These are phyloP conservation scores for Lactarius sp. DNA, from an alignment of 768 basidiomycete species.

Conservation along the genomic window DNA sequence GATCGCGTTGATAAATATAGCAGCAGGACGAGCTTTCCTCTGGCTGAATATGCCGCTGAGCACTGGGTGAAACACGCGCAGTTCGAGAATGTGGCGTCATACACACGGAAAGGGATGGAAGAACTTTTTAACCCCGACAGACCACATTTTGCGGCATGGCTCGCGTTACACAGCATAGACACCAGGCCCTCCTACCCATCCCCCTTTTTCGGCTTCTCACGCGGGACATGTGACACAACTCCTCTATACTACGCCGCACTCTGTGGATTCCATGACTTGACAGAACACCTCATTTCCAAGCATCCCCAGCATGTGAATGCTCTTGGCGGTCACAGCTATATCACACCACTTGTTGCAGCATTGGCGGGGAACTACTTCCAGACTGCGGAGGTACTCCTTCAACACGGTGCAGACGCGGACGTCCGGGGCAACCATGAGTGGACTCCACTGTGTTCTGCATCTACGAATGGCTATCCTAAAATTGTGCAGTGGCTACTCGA, in stretches of 20 bases:
- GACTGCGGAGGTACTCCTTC: not conserved
- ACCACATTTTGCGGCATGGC: not conserved
- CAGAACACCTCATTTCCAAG: not conserved
- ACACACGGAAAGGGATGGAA: not conserved
- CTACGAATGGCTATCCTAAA: not conserved
- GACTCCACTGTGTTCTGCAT: not conserved
- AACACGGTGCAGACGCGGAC: not conserved
- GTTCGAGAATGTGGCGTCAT: not conserved
- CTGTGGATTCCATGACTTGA: slow-evolving; percentile 1
- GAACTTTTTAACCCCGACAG: not conserved
- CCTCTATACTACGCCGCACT: not conserved
- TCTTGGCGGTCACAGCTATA: not conserved
- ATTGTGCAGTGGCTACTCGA: not conserved
- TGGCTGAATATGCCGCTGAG: not conserved
- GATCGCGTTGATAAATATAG: not conserved
- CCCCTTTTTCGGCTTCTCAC: not conserved
- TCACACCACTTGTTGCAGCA: not conserved
- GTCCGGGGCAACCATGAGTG: not conserved
- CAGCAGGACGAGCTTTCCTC: not conserved
- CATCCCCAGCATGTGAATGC: not conserved
- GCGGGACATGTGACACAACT: not conserved
- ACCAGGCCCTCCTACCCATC: not conserved
- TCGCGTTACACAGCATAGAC: not conserved
- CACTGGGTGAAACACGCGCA: not conserved
- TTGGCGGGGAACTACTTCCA: not conserved